A percentile compares a stretch with the other conserved stretches of the same genome.
Evolutionary conservation across 345 rosid genomes (phyloP).

Genomic region (Salix exigua): DNA sequence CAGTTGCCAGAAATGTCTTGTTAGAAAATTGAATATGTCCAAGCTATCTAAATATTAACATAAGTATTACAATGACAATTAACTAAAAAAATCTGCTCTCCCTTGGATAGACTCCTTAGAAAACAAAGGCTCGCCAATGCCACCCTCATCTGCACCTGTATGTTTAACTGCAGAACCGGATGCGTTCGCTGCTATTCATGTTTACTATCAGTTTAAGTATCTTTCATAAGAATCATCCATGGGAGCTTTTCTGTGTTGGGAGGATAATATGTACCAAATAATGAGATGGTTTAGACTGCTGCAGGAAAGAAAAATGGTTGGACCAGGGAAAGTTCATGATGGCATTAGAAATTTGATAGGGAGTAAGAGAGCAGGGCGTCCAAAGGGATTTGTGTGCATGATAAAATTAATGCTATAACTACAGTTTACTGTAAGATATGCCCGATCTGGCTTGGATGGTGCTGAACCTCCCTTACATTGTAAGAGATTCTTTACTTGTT

Average conservation of each 20-base stretch:
- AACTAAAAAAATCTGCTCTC: neutral
- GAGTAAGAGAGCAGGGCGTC: neutral
- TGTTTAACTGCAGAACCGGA: neutral
- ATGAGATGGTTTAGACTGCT: neutral
- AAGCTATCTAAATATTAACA: neutral
- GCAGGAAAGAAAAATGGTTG: neutral
- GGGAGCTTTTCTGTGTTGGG: neutral
- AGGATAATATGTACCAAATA: neutral
- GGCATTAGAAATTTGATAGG: neutral
- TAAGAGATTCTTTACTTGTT: neutral
- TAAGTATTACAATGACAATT: neutral
- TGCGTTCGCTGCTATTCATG: neutral
- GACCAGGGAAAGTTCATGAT: neutral
- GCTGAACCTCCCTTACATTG: neutral
- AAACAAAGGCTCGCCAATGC: neutral
- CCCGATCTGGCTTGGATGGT: neutral
- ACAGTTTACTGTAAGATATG: neutral
- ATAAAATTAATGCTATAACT: neutral
- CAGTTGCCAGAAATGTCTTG: neutral
- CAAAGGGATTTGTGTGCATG: neutral
- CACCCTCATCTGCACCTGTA: neutral
- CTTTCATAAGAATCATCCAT: neutral
- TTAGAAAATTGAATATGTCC: neutral
- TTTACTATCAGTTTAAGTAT: neutral
- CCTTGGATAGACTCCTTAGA: neutral